A percentile compares a stretch with the other conserved stretches of the same genome.
Evolutionary conservation across 192 early-diverging fungal species (phyloP).

Genomic region (Backusella australiensis): DNA sequence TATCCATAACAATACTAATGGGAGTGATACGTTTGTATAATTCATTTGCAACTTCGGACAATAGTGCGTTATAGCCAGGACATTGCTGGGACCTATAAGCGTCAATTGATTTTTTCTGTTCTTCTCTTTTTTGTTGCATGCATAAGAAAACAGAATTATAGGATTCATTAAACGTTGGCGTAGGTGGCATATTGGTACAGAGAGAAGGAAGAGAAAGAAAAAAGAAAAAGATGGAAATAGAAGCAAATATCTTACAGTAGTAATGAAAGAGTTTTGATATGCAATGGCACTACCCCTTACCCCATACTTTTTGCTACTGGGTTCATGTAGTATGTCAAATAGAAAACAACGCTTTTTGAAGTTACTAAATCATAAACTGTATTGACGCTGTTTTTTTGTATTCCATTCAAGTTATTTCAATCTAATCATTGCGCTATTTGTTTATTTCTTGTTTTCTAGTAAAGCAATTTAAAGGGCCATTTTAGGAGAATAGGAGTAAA

Average conservation of each 20-base stretch:
- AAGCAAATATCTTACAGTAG: background rate
- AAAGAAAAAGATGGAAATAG: background rate
- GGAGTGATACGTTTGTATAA: constrained; percentile 58
- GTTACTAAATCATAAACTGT: background rate
- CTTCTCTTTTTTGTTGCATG: constrained; percentile 20
- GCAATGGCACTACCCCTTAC: background rate
- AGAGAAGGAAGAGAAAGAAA: background rate
- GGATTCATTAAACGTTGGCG: background rate
- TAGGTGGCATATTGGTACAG: background rate
- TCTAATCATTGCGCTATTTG: background rate
- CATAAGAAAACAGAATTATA: constrained; percentile 14
- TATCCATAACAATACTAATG: constrained; percentile 67
- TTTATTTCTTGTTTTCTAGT: background rate
- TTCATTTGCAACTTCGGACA: constrained; percentile 67
- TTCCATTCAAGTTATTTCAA: background rate
- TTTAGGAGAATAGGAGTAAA: background rate
- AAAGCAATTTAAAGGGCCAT: background rate
- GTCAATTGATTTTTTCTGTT: constrained; percentile 25
- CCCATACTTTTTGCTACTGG: background rate
- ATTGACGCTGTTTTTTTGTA: background rate
- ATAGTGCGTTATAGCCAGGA: constrained; percentile 66
- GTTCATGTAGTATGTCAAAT: background rate
- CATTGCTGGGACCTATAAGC: constrained; percentile 16
- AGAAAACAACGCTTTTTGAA: background rate
- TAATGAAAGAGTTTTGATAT: background rate